Evolutionary conservation across 169 alveolate species (phyloP).

Genomic region (Blepharisma undulans): DNA sequence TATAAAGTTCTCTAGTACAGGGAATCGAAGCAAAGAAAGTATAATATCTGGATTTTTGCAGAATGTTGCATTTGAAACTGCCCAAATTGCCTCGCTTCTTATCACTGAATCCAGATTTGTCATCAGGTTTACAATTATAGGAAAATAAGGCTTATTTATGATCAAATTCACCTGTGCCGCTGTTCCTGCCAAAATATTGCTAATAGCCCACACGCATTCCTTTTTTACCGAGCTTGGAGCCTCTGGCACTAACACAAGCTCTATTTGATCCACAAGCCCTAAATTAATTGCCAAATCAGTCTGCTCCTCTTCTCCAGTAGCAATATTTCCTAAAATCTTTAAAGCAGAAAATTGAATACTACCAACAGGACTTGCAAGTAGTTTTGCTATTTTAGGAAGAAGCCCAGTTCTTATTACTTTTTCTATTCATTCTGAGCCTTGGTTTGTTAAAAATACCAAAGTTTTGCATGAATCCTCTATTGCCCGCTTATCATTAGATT

Average conservation of each 20-base stretch:
- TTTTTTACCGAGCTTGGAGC: constrained; percentile 89
- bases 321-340: constrained; percentile 95
- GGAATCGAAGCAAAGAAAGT: background rate
- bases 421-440: constrained; percentile 88
- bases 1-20: background rate
- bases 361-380: constrained; percentile 84
- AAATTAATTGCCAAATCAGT: constrained; percentile 92
- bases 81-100: constrained; percentile 22
- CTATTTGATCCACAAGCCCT: constrained; percentile 89
- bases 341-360: constrained; percentile 95
- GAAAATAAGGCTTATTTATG: background rate
- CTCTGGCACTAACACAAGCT: constrained; percentile 82
- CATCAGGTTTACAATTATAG: background rate
- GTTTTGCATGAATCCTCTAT: constrained; percentile 96
- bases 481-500: constrained; percentile 53
- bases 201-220: constrained; percentile 98
- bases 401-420: constrained; percentile 90
- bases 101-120: background rate
- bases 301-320: constrained; percentile 94
- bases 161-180: constrained; percentile 18
- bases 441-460: constrained; percentile 92
- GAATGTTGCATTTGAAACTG: constrained; percentile 4
- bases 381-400: constrained; percentile 89
- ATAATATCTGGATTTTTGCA: background rate
- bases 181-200: constrained; percentile 96